phyloP scores from a whole-genome alignment of 148 eudicot genomes.

The Beta vulgaris region DNA sequence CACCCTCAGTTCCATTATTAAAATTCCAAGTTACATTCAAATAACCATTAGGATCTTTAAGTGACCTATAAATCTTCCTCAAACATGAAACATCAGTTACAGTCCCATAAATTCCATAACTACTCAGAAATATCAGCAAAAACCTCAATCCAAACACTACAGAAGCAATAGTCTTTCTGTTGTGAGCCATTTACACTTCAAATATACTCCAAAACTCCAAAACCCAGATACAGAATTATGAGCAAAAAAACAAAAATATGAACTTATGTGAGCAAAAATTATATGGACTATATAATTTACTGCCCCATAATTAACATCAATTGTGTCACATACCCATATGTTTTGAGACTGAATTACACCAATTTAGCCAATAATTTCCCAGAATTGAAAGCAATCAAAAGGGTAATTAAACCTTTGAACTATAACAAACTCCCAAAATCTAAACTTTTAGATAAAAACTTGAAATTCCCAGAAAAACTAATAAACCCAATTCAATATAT shows the following conservation, averaged over 20 bases:
- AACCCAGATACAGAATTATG: constrained; percentile 7
- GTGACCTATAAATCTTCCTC: constrained; percentile 13
- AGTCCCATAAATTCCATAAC: constrained; percentile 31
- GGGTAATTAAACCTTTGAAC: neutral
- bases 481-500: constrained; percentile 27
- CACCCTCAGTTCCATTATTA: constrained; percentile 38
- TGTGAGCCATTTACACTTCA: constrained; percentile 19
- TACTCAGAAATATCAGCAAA: constrained; percentile 25
- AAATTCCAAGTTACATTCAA: constrained; percentile 41
- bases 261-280: neutral
- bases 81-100: constrained; percentile 38
- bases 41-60: constrained; percentile 35
- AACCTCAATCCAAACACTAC: constrained; percentile 22
- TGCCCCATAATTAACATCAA: neutral
- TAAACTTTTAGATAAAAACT: neutral
- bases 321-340: neutral
- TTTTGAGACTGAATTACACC: neutral
- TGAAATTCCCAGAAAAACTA: neutral
- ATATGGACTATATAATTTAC: neutral
- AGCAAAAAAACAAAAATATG: neutral
- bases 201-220: constrained; percentile 7
- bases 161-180: constrained; percentile 12
- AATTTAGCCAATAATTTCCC: constrained; percentile 9
- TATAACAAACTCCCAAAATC: neutral
- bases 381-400: neutral